Base-by-base conservation (phyloP, 2,329 filamentous ascomycete species). In the Fusarium sp. region DNA sequence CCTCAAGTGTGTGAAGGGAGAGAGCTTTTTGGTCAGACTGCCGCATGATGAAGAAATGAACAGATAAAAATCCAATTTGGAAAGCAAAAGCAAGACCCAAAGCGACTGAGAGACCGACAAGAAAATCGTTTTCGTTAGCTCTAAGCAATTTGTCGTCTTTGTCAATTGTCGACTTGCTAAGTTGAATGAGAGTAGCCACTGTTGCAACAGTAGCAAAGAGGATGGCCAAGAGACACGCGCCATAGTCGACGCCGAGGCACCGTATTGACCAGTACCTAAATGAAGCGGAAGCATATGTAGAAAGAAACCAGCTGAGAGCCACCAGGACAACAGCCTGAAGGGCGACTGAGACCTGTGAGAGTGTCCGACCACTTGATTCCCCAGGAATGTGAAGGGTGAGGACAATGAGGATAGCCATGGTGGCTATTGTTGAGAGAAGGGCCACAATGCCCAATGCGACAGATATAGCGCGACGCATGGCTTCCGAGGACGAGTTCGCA, bases 41-140 rank as follows among this genome's bases (percentile, higher is more conserved):
- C 28, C 84, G 80, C 23, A 76, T 77, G 36, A 78, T 64, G 34
- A 86, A 70, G 66, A 85, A 85, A 70, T 85, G 82, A 28, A 79
- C 72, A 28, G 85, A 76, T 48, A 87, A 75, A 68, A 87, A 89
- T 27, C 82, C 69, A n/a, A 86, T 76, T 72, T 89, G 87, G 8
- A 80, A 75, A 1, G 79, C 74, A 61, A 86, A 85, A 7, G 84
- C 79, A 40, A 86, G 60, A 10, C 81, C 83, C 54, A 89, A 78
- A 13, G 83, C 78, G 13, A 84, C 75, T 0, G 86, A 81, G 5
- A 82, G 77, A 34, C 83, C 86, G 13, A 83, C 75, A 37, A 88
- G 72, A 48, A 86, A 82, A 41, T 56, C 62, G 75, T 75, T 55
- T 51, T 71, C 73, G 18, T 60, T 64, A 3, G 68, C 48, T n/a